Conservation (phyloP, 163 green algal species). For the Smithsoniella earleae region DNA sequence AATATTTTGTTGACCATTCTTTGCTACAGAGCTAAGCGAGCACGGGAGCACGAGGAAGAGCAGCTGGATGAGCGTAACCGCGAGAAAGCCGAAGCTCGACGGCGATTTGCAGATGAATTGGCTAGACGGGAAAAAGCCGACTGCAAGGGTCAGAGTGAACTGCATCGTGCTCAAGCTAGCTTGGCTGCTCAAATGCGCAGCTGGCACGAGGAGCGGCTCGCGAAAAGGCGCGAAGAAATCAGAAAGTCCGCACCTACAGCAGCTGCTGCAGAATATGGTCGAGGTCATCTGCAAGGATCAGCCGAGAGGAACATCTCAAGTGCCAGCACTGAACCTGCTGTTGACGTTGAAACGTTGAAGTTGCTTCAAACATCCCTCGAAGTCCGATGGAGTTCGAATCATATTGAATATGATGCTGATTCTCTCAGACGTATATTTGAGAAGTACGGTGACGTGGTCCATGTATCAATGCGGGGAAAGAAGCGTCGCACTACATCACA, state of each 20-base stretch:
- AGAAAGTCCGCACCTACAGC: background rate
- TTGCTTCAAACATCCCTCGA: background rate
- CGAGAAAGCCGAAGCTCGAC: background rate
- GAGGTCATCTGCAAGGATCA: background rate
- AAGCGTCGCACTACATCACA: background rate
- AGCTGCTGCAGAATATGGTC: background rate
- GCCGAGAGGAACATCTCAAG: too few species aligned
- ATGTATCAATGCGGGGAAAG: background rate
- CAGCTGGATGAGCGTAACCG: constrained; percentile 1
- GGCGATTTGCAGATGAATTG: background rate
- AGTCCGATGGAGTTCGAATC: background rate
- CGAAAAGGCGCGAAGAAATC: background rate
- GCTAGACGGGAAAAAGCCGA: background rate
- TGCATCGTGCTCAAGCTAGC: constrained; percentile 19
- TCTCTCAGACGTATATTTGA: background rate
- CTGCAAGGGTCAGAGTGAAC: background rate
- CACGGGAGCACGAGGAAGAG: background rate
- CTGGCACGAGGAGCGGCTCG: background rate
- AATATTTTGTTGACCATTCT: too few species aligned
- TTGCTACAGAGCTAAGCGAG: constrained; percentile 5
- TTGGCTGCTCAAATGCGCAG: background rate
- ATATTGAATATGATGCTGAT: background rate
- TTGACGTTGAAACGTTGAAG: background rate
- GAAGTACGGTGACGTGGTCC: background rate
- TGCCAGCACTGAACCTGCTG: background rate